Conservation (phyloP, 129 eudicot species). For the Pseudognaphalium luteoalbum region DNA sequence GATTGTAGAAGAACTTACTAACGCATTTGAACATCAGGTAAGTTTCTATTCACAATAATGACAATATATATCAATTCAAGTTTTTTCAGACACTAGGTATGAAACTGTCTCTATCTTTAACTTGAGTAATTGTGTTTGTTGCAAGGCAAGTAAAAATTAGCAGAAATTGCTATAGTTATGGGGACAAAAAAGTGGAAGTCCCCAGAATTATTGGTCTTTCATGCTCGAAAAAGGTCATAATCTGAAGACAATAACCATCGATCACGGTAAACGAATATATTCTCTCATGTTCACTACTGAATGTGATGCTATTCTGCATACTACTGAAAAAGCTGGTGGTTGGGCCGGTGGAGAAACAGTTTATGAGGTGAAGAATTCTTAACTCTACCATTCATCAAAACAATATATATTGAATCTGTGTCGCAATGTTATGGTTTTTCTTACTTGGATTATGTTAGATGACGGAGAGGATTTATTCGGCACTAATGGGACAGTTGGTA, state of each 20-base stretch:
- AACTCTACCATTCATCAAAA: neutral
- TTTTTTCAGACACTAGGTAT: neutral
- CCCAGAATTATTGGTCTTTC: neutral
- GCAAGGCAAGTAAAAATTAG: neutral
- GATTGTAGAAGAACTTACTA: neutral
- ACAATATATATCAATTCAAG: no score
- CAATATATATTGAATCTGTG: no score
- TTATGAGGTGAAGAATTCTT: neutral
- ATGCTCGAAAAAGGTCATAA: neutral
- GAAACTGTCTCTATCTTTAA: neutral
- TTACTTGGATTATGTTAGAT: neutral
- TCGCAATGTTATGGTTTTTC: no score
- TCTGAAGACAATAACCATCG: neutral
- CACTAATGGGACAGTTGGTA: neutral
- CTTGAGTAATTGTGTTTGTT: neutral
- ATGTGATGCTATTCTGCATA: neutral
- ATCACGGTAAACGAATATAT: neutral
- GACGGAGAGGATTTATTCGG: neutral
- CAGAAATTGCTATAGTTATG: neutral
- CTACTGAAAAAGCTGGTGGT: neutral
- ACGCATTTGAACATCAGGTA: neutral
- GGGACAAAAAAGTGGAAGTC: neutral
- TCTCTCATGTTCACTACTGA: neutral
- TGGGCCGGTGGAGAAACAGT: neutral
- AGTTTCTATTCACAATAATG: neutral